Base-by-base conservation (phyloP, 768 basidiomycete genomes). In the Trametes villosa region DNA sequence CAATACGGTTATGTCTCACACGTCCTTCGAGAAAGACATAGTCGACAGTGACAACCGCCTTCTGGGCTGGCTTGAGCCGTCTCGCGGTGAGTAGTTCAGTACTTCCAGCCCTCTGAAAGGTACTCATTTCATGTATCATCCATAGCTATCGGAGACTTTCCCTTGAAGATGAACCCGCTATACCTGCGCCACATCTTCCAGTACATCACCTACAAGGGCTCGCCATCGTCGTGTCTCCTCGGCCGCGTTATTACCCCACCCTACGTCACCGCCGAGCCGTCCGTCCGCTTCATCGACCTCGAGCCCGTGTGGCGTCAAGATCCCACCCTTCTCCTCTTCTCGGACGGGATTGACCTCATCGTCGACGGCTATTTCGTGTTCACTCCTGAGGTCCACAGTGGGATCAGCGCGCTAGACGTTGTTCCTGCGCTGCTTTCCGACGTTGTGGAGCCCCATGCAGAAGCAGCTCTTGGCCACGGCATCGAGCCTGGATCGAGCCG, bases 121-220 rank as follows among this genome's bases (percentile, higher is more conserved):
- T 22, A 6, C 48, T 41, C 8, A 31, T 8, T 11, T 20, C 29
- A 4, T 4, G 18, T 9, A 7, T 15, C 17, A 1, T 30, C 13
- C 4, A 31, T 17, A 58, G 57, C 48, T 29, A 58, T 58, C 27
- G 57, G 57, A 29, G 57, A 59, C 48, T 41, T 29, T 17, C 4
- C 40, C 6, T 26, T 51, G 40, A 49, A 59, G 30, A 18, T 59
- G 1, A 18, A 31, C 9, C 36, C n/a, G 17, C 3, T 38, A 12
- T 51, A 58, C 57, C 30, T 51, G 18, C 44, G 26, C n/a, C 48
- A 59, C 15, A 18, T 51, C 18, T 46, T 59, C 48, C 18, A 24
- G 9, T 59, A 22, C 30, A 11, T 51, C 3, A 48, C 49, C 1
- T 24, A 36, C 31, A 22, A 34, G 20, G 9, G 24, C 17, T 4